Evolutionary conservation across 2,329 filamentous ascomycete genomes (phyloP).

Genomic region (Pyrenophora teres): DNA sequence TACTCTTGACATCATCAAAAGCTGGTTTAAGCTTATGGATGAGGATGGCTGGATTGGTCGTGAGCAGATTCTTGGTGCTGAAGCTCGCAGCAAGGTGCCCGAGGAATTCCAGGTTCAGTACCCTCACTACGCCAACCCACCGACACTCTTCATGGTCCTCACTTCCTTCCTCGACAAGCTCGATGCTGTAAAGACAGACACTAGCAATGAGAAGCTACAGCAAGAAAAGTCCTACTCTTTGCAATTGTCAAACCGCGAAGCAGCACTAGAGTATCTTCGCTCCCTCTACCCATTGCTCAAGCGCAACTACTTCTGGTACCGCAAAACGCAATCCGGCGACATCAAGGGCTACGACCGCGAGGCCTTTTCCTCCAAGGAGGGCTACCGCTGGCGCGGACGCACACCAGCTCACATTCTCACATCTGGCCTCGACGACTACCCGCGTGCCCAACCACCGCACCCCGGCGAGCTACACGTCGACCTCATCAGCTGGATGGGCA

Average conservation of each 20-base stretch:
- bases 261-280: constrained; percentile 72
- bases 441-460: constrained; percentile 88
- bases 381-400: constrained; percentile 91
- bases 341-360: constrained; percentile 89
- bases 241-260: constrained; percentile 69
- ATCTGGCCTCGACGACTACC: constrained; percentile 95
- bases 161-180: constrained; percentile 83
- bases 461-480: constrained; percentile 95
- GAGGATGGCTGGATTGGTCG: constrained; percentile 96
- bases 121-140: constrained; percentile 95
- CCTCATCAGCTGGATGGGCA: constrained; percentile 94
- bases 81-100: constrained; percentile 94
- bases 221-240: constrained; percentile 59
- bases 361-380: constrained; percentile 87
- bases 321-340: constrained; percentile 86
- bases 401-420: constrained; percentile 86
- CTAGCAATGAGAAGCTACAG: constrained; percentile 42
- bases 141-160: constrained; percentile 88
- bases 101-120: constrained; percentile 93
- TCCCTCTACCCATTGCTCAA: constrained; percentile 84
- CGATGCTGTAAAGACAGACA: constrained; percentile 51
- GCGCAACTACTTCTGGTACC: constrained; percentile 93
- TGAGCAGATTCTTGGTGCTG: constrained; percentile 89
- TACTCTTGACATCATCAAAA: constrained; percentile 80
- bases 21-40: constrained; percentile 96